Conservation (phyloP, 23 red algal species). For the Rhodosorus marinus region DNA sequence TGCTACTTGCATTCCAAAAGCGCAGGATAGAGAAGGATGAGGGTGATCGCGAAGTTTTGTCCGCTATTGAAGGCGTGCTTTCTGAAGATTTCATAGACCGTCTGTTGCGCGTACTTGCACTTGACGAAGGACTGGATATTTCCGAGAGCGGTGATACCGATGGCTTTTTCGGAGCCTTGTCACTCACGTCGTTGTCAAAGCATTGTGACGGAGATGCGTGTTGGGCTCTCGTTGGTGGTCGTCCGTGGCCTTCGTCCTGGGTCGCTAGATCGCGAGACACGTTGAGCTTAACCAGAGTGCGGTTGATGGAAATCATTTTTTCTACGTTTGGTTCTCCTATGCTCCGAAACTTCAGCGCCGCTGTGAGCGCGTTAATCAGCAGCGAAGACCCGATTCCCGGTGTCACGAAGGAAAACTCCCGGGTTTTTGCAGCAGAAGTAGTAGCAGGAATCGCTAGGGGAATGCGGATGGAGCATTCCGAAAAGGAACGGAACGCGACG, state of each 20-base stretch:
- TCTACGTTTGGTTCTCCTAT: constrained; percentile 20
- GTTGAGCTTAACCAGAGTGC: constrained; percentile 20
- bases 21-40: not conserved
- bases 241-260: constrained; percentile 56
- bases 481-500: no score
- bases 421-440: constrained; percentile 34
- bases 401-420: constrained; percentile 34
- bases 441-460: constrained; percentile 49
- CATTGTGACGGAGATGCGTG: constrained; percentile 38
- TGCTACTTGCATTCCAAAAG: constrained; percentile 30
- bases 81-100: constrained; percentile 17
- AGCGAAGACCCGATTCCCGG: constrained; percentile 25
- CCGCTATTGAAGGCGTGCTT: constrained; percentile 11
- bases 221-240: constrained; percentile 34
- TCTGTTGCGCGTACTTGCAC: constrained; percentile 43
- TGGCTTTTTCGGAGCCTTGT: constrained; percentile 5
- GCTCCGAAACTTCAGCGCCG: constrained; percentile 14
- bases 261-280: constrained; percentile 32
- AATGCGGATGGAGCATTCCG: not conserved
- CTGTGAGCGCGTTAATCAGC: constrained; percentile 21
- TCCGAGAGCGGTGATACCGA: constrained; percentile 2
- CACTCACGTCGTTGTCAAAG: constrained; percentile 14
- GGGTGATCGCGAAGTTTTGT: not conserved
- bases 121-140: constrained; percentile 37
- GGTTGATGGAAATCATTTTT: constrained; percentile 26